These are phyloP conservation scores for Fusarium concolor DNA, from an alignment of 2,329 filamentous ascomycete genomes.

Conservation along the genomic window DNA sequence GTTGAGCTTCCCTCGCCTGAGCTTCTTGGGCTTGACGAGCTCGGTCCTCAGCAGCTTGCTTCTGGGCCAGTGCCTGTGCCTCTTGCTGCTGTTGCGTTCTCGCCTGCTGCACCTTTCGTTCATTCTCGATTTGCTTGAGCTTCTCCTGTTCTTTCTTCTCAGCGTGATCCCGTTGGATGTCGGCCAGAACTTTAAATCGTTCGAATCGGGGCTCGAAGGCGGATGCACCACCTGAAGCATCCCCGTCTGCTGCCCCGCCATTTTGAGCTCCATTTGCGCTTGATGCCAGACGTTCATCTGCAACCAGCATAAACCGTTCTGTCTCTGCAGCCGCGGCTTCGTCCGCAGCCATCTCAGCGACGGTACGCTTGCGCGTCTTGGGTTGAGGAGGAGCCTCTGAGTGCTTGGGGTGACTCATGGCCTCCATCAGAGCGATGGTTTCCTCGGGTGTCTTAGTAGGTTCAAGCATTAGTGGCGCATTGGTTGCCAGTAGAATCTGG, in stretches of 20 bases:
- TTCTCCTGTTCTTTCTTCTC: constrained; percentile 84
- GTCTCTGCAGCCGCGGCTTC: constrained; percentile 90
- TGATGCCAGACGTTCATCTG: constrained; percentile 83
- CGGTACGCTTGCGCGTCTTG: constrained; percentile 91
- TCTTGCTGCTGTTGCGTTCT: constrained; percentile 56
- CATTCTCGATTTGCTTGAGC: constrained; percentile 71
- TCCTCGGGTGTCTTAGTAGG: constrained; percentile 77
- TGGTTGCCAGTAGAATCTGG: constrained; percentile 78
- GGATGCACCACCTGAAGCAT: constrained; percentile 76
- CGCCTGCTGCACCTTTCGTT: constrained; percentile 63
- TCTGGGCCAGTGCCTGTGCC: constrained; percentile 60
- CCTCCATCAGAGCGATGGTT: constrained; percentile 76
- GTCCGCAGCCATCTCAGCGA: constrained; percentile 94
- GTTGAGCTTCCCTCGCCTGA: constrained; percentile 50
- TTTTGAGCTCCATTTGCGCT: constrained; percentile 68
- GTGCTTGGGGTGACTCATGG: constrained; percentile 81
- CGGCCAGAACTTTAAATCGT: constrained; percentile 89
- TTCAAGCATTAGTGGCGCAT: constrained; percentile 80
- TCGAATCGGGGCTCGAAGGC: constrained; percentile 89
- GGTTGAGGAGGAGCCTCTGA: constrained; percentile 80
- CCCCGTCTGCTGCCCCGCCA: constrained; percentile 71
- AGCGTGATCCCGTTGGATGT: constrained; percentile 81
- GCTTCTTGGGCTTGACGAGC: constrained; percentile 54
- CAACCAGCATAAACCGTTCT: constrained; percentile 91
- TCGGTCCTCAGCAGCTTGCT: constrained; percentile 56